Percentiles rank a stretch among this genome's conserved stretches.
Conservation (phyloP, 2,329 filamentous ascomycete genomes). For the Ceratocystis huliohia region DNA sequence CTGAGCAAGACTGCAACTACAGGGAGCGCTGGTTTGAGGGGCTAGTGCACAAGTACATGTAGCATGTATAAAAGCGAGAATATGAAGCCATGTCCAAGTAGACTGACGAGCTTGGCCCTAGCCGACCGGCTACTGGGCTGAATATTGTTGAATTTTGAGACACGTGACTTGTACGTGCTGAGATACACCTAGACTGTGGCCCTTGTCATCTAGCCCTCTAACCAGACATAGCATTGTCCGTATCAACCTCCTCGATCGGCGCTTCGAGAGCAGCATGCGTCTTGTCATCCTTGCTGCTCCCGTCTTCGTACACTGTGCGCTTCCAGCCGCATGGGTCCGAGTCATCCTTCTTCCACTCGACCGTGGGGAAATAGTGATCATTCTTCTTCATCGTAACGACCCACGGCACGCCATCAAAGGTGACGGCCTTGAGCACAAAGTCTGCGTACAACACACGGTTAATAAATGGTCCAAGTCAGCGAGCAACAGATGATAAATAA, state of each 20-base stretch:
- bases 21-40: neutral
- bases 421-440: slow-evolving; percentile 93
- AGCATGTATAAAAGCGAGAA: no score
- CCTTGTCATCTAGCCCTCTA: neutral
- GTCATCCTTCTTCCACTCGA: slow-evolving; percentile 55
- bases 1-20: neutral
- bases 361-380: slow-evolving; percentile 78
- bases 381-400: slow-evolving; percentile 99
- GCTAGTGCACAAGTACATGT: no score
- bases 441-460: slow-evolving; percentile 35
- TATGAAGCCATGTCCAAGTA: no score
- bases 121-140: no score
- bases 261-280: slow-evolving; percentile 3
- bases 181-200: neutral
- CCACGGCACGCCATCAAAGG: slow-evolving; percentile 97
- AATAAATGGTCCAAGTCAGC: no score
- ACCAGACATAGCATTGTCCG: slow-evolving; percentile 13
- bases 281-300: slow-evolving; percentile 8
- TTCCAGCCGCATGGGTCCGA: slow-evolving; percentile 49
- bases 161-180: no score
- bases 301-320: slow-evolving; percentile 35
- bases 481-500: neutral
- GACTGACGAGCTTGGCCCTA: no score
- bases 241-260: neutral
- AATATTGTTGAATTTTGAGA: no score